These are phyloP conservation scores for Beauveria medogensis DNA, from an alignment of 2,329 filamentous ascomycete species.

Conservation along the genomic window DNA sequence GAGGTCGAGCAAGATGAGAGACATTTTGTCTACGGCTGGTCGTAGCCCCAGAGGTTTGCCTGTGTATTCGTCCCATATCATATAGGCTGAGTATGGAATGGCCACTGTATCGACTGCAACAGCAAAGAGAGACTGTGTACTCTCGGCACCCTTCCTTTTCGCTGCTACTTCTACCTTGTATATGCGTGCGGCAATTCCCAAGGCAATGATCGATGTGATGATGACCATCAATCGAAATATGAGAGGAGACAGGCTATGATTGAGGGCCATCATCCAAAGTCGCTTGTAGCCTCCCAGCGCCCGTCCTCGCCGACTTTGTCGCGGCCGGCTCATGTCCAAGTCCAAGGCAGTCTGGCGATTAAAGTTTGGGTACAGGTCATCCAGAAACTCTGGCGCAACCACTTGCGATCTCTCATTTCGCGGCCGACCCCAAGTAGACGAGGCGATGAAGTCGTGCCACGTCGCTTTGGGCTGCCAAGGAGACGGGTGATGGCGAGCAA, in stretches of 20 bases:
- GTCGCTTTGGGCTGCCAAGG: conserved; percentile 33
- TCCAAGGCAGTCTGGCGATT: conserved; percentile 29
- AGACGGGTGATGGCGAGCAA: conserved; percentile 38
- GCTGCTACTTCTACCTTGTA: conserved; percentile 49
- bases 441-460: conserved; percentile 47
- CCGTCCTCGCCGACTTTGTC: conserved; percentile 22
- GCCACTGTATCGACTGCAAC: conserved; percentile 84
- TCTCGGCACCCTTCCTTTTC: conserved; percentile 41
- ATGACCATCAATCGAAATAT: conserved; percentile 76
- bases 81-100: conserved; percentile 83
- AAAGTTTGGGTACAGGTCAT: conserved; percentile 40
- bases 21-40: conserved; percentile 74
- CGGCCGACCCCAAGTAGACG: conserved; percentile 42
- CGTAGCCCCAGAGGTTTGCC: conserved; percentile 86
- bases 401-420: conserved; percentile 40
- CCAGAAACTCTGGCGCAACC: conserved; percentile 36
- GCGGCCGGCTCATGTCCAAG: conserved; percentile 20
- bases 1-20: conserved; percentile 82
- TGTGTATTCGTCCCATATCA: conserved; percentile 94
- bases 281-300: conserved; percentile 39
- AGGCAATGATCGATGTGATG: conserved; percentile 70
- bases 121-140: conserved; percentile 76
- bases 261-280: conserved; percentile 61
- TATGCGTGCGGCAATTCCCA: conserved; percentile 71
- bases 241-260: conserved; percentile 78